Evolutionary conservation across 768 basidiomycete species (phyloP), one percentile per base, ranked within the genome.

Genomic region (Jaapia argillacea): DNA sequence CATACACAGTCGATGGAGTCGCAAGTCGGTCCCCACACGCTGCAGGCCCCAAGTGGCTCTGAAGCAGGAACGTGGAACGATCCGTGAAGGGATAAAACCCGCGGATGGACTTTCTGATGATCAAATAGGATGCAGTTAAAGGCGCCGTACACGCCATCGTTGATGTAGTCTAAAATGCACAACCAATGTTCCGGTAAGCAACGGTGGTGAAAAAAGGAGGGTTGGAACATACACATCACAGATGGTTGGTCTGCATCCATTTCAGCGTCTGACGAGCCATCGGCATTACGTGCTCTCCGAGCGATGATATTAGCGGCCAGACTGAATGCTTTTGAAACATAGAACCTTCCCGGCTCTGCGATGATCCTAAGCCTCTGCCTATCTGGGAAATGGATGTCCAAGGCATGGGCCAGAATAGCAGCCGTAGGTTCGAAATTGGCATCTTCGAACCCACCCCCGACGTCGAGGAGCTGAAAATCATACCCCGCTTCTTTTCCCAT

Each of bases 101-200:
- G 77, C 21, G 96, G 96, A 54, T 86, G 78, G n/a, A 83, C 83
- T 45, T 74, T 71, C 58, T 94, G 92, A 64, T 99, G 96, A 65
- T 98, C 96, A 64, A 97, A 98, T 57, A 98, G 71, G 64, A 92
- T 92, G 67, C 88, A 92, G 70, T 93, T 92, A 71, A 93, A 92
- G 18, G 90, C 80, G 41, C 94, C 92, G 62, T 99, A 99, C 31
- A 99, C 91, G 36, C 96, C 96, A 61, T 98, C 94, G 67, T 97
- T 98, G 75, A 98, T 91, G 70, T 98, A 98, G 70, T 97, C 92
- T 96, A 61, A 25, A 26, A 24, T 28, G 24, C 50, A 33, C 43
- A 44, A 43, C 43, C 41, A 54, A 47, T 44, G 16, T 40, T 24
- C 28, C 48, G 45, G 69, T 69, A 31, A 65, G 20, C 20, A 42